These are phyloP conservation scores for Claviceps sp. DNA, from an alignment of 2,329 filamentous ascomycete species.

Conservation along the genomic window DNA sequence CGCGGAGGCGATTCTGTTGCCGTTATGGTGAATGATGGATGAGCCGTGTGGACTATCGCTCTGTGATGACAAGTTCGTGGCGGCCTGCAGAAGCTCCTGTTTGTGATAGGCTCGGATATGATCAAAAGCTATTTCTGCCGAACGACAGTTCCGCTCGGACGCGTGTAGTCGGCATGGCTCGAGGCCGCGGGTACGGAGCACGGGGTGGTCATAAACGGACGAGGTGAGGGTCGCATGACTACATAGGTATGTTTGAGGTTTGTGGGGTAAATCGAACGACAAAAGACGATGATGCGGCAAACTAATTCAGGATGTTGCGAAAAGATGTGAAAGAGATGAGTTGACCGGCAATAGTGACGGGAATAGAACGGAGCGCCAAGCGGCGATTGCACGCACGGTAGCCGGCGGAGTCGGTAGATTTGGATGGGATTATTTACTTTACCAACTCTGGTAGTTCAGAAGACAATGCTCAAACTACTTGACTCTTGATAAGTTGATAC, in stretches of 20 bases:
- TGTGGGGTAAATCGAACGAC: not conserved
- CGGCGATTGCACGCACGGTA: not conserved
- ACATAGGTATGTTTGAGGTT: not conserved
- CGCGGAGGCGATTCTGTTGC: not conserved
- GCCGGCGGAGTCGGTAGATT: not conserved
- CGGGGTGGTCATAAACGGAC: not conserved
- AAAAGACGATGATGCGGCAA: not conserved
- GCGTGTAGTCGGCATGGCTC: not conserved
- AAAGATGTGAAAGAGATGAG: not conserved
- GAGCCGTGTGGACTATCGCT: not conserved
- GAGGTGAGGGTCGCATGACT: not conserved
- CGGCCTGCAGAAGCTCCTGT: not conserved
- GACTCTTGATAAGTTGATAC: too few relatives aligned
- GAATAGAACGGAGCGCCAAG: not conserved
- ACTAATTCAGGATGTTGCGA: not conserved
- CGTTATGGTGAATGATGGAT: not conserved
- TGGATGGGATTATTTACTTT: too few relatives aligned
- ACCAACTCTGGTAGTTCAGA: too few relatives aligned
- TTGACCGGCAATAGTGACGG: not conserved
- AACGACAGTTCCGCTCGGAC: not conserved
- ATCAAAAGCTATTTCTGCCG: not conserved
- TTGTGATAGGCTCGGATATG: not conserved
- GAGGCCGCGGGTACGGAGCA: not conserved
- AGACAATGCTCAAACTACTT: too few relatives aligned
- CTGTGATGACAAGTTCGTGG: not conserved